A percentile compares a stretch with the other conserved stretches of the same genome.
Evolutionary conservation across 306 rosid species (phyloP).

Genomic region (Hippophae tibetana): DNA sequence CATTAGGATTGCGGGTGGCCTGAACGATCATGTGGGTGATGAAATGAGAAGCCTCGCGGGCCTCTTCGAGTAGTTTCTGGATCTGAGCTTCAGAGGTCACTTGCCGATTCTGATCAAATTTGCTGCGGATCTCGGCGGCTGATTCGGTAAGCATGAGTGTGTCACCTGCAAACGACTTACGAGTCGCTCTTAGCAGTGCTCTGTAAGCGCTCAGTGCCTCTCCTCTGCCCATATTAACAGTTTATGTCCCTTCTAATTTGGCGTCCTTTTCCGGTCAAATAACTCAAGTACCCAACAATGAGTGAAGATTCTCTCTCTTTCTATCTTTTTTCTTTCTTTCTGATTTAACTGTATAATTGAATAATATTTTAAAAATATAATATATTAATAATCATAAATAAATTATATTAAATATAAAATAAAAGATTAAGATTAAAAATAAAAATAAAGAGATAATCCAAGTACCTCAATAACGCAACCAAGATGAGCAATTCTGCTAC

Average conservation of each 20-base stretch:
- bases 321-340: no score
- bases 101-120: conserved; percentile 59
- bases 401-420: no score
- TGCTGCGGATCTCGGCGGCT: conserved; percentile 62
- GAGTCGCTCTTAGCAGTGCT: conserved; percentile 64
- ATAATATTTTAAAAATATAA: no score
- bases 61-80: conserved; percentile 37
- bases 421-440: no score
- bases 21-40: conserved; percentile 77
- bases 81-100: conserved; percentile 50
- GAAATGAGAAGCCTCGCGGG: conserved; percentile 76
- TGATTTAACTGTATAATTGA: no score
- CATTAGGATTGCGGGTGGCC: conserved; percentile 63
- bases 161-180: conserved; percentile 75
- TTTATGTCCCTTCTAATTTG: not conserved
- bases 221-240: conserved; percentile 38
- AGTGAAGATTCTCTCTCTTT: no score
- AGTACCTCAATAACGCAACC: no score
- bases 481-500: no score
- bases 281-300: not conserved
- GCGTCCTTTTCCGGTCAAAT: not conserved
- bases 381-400: no score
- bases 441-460: no score
- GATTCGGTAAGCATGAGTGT: conserved; percentile 53
- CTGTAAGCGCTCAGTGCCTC: conserved; percentile 72